A percentile compares a stretch with the other conserved stretches of the same genome.
phyloP scores from a whole-genome alignment of 1,284 basidiomycete genomes.

The Ceratobasidium papillatum region DNA sequence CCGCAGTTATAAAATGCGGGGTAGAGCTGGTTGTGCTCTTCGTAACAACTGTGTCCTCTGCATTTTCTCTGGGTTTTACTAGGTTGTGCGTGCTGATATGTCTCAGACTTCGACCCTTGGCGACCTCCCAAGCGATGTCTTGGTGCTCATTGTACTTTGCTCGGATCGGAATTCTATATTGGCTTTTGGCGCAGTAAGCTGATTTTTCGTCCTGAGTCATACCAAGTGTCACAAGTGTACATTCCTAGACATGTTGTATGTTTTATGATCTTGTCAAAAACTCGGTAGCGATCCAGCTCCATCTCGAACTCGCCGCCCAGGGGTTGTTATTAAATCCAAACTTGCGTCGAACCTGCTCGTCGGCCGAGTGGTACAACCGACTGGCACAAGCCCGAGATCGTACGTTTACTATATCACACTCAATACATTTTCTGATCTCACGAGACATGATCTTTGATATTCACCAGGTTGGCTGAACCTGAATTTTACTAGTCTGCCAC shows the following conservation, averaged over 20 bases:
- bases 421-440: neutral
- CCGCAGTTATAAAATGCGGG: constrained; percentile 25
- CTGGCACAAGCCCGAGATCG: constrained; percentile 17
- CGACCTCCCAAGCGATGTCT: constrained; percentile 16
- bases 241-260: constrained; percentile 15
- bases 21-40: neutral
- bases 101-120: neutral
- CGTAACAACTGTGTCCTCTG: neutral
- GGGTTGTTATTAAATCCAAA: constrained; percentile 13
- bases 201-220: neutral
- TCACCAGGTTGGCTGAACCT: constrained; percentile 31
- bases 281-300: constrained; percentile 5
- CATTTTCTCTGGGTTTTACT: neutral
- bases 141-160: constrained; percentile 6
- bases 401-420: neutral
- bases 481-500: neutral
- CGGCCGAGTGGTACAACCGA: constrained; percentile 8
- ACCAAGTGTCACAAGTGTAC: neutral
- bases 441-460: neutral
- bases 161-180: constrained; percentile 4
- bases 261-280: constrained; percentile 21
- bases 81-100: neutral
- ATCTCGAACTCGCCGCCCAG: constrained; percentile 27
- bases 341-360: neutral
- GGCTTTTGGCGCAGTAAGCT: constrained; percentile 12